phyloP scores from a whole-genome alignment of 371 early-diverging fungal genomes.

The Mortierella sp. region DNA sequence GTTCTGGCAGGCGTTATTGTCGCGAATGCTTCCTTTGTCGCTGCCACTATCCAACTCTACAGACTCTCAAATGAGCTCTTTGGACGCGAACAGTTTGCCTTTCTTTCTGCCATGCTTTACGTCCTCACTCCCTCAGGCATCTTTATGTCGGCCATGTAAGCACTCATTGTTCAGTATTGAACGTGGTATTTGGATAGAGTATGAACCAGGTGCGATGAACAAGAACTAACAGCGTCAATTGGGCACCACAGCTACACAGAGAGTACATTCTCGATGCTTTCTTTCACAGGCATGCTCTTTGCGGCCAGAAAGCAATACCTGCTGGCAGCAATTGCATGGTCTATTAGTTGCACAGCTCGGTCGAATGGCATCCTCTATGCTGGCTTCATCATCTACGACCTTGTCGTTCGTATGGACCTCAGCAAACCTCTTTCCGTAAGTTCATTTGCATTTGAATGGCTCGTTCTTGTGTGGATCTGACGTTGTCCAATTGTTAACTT shows the following conservation, averaged over 20 bases:
- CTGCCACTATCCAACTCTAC: conserved; percentile 82
- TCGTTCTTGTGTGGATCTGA: not conserved
- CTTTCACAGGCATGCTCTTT: conserved; percentile 84
- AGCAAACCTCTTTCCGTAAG: conserved; percentile 20
- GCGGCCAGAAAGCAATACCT: conserved; percentile 61
- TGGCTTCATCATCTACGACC: conserved; percentile 86
- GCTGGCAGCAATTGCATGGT: conserved; percentile 74
- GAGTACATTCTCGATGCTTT: conserved; percentile 84
- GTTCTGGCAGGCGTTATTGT: conserved; percentile 78
- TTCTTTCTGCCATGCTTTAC: conserved; percentile 79
- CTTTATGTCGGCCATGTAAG: conserved; percentile 90
- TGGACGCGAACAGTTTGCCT: conserved; percentile 70
- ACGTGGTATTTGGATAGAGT: not conserved
- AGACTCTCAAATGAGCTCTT: conserved; percentile 65
- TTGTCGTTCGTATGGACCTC: conserved; percentile 55
- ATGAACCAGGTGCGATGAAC: too few species aligned
- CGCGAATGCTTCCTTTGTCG: conserved; percentile 82
- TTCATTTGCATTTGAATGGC: not conserved
- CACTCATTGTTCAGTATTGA: not conserved
- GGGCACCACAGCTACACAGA: conserved; percentile 78
- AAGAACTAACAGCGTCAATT: too few species aligned
- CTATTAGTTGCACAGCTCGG: conserved; percentile 73
- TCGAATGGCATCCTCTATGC: conserved; percentile 87
- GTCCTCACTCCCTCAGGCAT: conserved; percentile 83
- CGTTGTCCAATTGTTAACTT: conserved; percentile 2